Evolutionary conservation across 345 rosid species (phyloP).

Genomic region (Eucalyptus cloeziana): DNA sequence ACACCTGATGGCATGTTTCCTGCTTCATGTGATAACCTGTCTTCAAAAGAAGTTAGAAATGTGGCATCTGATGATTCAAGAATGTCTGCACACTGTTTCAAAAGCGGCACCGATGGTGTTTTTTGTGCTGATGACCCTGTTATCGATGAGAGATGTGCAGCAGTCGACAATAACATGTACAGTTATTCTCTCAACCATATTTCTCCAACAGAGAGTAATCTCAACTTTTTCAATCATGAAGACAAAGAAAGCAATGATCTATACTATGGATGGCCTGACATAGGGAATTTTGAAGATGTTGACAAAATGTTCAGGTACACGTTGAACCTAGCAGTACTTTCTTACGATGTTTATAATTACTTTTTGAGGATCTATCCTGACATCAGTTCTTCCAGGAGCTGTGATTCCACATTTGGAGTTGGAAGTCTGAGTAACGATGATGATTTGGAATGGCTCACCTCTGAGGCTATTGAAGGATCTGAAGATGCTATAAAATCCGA

Average conservation of each 20-base stretch:
- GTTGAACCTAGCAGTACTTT: neutral
- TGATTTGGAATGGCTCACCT: constrained; percentile 62
- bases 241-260: constrained; percentile 57
- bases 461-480: constrained; percentile 38
- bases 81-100: constrained; percentile 25
- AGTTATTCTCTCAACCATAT: constrained; percentile 38
- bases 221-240: constrained; percentile 45
- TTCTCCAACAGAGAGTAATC: constrained; percentile 34
- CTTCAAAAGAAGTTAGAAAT: constrained; percentile 26
- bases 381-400: constrained; percentile 36
- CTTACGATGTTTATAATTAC: neutral
- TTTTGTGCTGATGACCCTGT: constrained; percentile 26
- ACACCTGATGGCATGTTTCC: constrained; percentile 25
- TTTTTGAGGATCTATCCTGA: neutral
- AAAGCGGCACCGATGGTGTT: constrained; percentile 15
- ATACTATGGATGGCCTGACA: constrained; percentile 73
- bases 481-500: constrained; percentile 31
- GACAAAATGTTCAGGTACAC: constrained; percentile 79
- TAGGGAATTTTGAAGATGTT: constrained; percentile 87
- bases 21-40: constrained; percentile 15
- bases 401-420: constrained; percentile 73
- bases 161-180: constrained; percentile 20
- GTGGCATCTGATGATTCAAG: constrained; percentile 26
- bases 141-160: constrained; percentile 22
- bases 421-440: constrained; percentile 56